A percentile compares a stretch with the other conserved stretches of the same genome.
Evolutionary conservation across 768 basidiomycete species (phyloP).

Genomic region (Cubamyces sp.): DNA sequence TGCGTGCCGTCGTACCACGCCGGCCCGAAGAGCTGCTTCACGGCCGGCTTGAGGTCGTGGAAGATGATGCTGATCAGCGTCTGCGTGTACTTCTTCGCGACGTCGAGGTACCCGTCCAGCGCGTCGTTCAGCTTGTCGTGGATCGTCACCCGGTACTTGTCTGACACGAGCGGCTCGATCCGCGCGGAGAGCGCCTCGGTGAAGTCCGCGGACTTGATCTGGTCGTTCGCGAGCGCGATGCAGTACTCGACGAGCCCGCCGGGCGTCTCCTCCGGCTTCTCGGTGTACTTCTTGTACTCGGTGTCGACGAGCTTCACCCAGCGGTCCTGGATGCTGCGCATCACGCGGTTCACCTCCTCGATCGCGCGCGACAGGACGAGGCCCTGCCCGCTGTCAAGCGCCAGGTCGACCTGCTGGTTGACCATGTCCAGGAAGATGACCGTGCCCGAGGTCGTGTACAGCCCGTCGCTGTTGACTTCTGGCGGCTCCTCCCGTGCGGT

Average conservation of each 20-base stretch:
- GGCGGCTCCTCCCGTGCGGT: slow-evolving; percentile 81
- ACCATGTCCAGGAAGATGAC: slow-evolving; percentile 98
- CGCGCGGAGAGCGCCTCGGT: slow-evolving; percentile 84
- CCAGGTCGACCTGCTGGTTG: slow-evolving; percentile 94
- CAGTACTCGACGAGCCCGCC: slow-evolving; percentile 94
- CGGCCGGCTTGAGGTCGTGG: slow-evolving; percentile 90
- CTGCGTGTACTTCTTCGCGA: slow-evolving; percentile 96
- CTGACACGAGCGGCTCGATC: slow-evolving; percentile 88
- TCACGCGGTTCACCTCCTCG: slow-evolving; percentile 84
- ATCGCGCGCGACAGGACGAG: slow-evolving; percentile 91
- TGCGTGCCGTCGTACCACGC: slow-evolving; percentile 92
- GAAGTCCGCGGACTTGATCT: slow-evolving; percentile 94
- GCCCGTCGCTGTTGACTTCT: slow-evolving; percentile 85
- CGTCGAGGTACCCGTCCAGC: slow-evolving; percentile 97
- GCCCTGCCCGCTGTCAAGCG: slow-evolving; percentile 94
- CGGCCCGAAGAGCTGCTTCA: slow-evolving; percentile 79
- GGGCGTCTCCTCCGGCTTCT: slow-evolving; percentile 86
- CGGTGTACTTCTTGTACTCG: slow-evolving; percentile 86
- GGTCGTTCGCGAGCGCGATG: slow-evolving; percentile 96
- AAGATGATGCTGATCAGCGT: slow-evolving; percentile 93
- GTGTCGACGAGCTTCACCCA: slow-evolving; percentile 84
- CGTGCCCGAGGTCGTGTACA: slow-evolving; percentile 88
- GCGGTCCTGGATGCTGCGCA: slow-evolving; percentile 84
- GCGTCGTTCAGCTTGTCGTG: slow-evolving; percentile 90
- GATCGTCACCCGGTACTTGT: slow-evolving; percentile 86